Base-by-base conservation (phyloP, 1,284 basidiomycete genomes). In the Lignosus rhinocerotis region DNA sequence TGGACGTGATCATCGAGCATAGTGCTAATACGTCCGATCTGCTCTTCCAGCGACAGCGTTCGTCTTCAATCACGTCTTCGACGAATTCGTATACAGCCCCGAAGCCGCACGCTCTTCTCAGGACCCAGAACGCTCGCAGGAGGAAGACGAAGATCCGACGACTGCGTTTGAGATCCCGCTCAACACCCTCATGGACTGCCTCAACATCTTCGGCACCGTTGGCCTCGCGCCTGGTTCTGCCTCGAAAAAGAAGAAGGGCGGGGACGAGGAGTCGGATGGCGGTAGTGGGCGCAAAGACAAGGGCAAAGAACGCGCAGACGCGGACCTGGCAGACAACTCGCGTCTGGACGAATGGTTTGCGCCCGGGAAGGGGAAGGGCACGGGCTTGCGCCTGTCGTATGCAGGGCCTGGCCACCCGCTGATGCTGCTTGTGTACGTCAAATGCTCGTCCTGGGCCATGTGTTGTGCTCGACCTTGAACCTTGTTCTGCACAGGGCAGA, bases 161-260 rank as follows among this genome's bases (percentile, higher is more conserved):
- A 82, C 79, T 8, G 80, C 82, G 0, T 94, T 97, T 68, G 93
- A 96, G 70, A 80, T 97, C 57, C 88, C 88, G 3, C 82, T 98
- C 33, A 84, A 86, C 68, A 88, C 88, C 0, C 76, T 96, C 55
- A 82, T 96, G 56, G 93, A 96, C 67, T 95, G 93, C 67, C 80
- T 98, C 43, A 94, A 96, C 71, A 88, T 97, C 56, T 97, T 96
- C 68, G 94, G 95, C 11, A 92, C 93, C 6, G 92, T 91, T 1
- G 76, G 76, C 52, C 62, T 73, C 11, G 66, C 69, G 36, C 61
- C 72, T 30, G 75, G 73, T 8, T 62, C 72, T 46, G 69, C 72
- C 55, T 83, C 76, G 66, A 78, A 75, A 56, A 84, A 82, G 78
- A 77, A 79, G 58, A 66, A 64, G 42, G 43, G 42, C 19, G 60